Percentiles rank a stretch among this genome's conserved stretches.
phyloP scores from a whole-genome alignment of 257 asterid genomes.

The Verbascum thapsus region DNA sequence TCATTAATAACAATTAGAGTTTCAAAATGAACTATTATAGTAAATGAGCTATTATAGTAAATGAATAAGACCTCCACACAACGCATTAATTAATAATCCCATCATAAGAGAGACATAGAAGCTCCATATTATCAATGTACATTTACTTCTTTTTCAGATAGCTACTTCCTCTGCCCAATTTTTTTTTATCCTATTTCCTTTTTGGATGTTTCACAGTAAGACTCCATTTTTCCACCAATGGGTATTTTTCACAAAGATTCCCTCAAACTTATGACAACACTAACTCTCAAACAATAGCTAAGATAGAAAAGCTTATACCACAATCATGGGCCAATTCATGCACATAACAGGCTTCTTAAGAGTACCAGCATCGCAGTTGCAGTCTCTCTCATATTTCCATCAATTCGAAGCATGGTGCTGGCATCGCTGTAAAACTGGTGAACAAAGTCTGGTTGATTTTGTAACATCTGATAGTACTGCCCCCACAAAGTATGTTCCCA shows the following conservation, averaged over 20 bases:
- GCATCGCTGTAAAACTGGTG: slow-evolving; percentile 87
- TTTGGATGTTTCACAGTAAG: too few relatives aligned
- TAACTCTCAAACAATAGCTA: too few relatives aligned
- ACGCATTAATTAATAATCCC: background rate
- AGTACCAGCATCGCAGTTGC: slow-evolving; percentile 88
- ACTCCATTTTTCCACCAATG: too few relatives aligned
- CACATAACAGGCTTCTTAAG: slow-evolving; percentile 25
- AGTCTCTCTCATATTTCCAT: slow-evolving; percentile 72
- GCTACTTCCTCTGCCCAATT: too few relatives aligned
- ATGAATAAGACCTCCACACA: background rate
- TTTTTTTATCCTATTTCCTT: too few relatives aligned
- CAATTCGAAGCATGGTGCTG: slow-evolving; percentile 91
- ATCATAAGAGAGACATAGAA: background rate
- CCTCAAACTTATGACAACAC: too few relatives aligned
- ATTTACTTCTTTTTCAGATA: background rate
- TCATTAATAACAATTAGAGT: too few relatives aligned
- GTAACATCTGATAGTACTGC: slow-evolving; percentile 91
- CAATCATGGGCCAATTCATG: background rate
- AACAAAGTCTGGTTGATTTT: slow-evolving; percentile 79
- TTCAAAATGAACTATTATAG: slow-evolving; percentile 10
- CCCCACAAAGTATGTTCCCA: slow-evolving; percentile 98
- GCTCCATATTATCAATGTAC: background rate
- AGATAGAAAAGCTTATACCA: background rate
- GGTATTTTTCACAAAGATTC: too few relatives aligned
- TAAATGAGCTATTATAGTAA: background rate